Base-by-base conservation (phyloP, 306 rosid genomes). In the Dalbergia cochinchinensis region DNA sequence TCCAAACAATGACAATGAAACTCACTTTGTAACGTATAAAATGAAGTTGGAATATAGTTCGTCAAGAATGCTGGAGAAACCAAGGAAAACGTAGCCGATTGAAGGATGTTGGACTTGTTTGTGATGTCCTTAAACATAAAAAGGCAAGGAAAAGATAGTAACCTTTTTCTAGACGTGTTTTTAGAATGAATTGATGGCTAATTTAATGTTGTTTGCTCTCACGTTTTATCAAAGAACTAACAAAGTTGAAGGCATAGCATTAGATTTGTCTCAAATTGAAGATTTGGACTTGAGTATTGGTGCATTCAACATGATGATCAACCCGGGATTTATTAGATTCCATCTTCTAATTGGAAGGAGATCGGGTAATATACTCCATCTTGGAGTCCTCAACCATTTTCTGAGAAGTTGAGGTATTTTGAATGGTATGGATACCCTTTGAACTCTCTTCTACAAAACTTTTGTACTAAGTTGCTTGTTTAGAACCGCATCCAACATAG, bases 341-440 rank as follows among this genome's bases (percentile, higher is more conserved):
- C n/a, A 19, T 31, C 14, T 20, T 7, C 4, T 31, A 0, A 3
- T 0, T 0, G 3, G 8, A 16, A 11, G 1, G 3, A 50, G 61
- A 44, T 18, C 20, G 3, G 9, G 8, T 31, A 33, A 3, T 0
- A 4, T 66, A 4, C n/a, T n/a, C n/a, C n/a, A n/a, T n/a, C n/a
- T n/a, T n/a, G n/a, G n/a, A n/a, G n/a, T n/a, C n/a, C n/a, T n/a
- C n/a, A n/a, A n/a, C 35, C 39, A 26, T 37, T 47, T 18, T 58
- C 76, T 15, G 15, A 78, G 0, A 16, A 39, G 26, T 7, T 78
- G 44, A 51, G 73, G 26, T 65, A 74, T 12, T 20, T 84, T 62
- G 60, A 61, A 9, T 80, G 87, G 84, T 53, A 50, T 8, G 54
- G 47, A 10, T 83, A 20, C 55, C 74, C 81, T 31, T 41, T 11